Evolutionary conservation across 495 filamentous ascomycete genomes (phyloP), one percentile per base, ranked within the genome.

Genomic region (Cenococcum geophilum): DNA sequence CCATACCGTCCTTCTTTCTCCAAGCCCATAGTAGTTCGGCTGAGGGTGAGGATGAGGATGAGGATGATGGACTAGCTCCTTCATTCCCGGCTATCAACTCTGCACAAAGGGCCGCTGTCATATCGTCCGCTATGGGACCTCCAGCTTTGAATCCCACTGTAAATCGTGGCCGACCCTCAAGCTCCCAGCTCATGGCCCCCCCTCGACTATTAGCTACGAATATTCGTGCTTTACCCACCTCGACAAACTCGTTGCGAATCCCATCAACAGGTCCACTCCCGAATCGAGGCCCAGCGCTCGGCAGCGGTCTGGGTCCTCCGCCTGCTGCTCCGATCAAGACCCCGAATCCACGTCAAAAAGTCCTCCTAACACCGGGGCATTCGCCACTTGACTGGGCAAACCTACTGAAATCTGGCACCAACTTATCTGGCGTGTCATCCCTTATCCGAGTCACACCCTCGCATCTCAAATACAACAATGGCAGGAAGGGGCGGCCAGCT

Each of bases 331-430:
- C 45, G 5, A 37, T 63, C 14, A 57, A 69, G 27, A 70, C 69
- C 1, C 62, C 70, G 11, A 75, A 75, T 45, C 55, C 70, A 16
- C 70, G 73, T 8, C 54, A 57, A 25, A 83, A 88, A 65, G 89
- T 95, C 21, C 76, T 86, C 16, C 85, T 98, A 35, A 78, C 83
- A 34, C 93, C 93, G 0, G 93, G 93, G 40, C 91, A 88, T 77
- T 92, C 88, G 0, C 93, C 93, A 0, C 85, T 98, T 5, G 93
- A 98, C 80, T 98, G 93, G 93, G 93, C 93, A 25, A 82, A 84
- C 14, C 82, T 95, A 0, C 79, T 83, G 1, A 75, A 77, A n/a
- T 78, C 88, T 3, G 76, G 78, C 5, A 80, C 80, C 49, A 84
- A 89, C 64, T 83, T 95, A 10, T 71, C 72, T 79, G 71, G 79